Evolutionary conservation across 352 stramenopile genomes (phyloP), one percentile per base, ranked within the genome.

Genomic region (Phytopythium aichiense): DNA sequence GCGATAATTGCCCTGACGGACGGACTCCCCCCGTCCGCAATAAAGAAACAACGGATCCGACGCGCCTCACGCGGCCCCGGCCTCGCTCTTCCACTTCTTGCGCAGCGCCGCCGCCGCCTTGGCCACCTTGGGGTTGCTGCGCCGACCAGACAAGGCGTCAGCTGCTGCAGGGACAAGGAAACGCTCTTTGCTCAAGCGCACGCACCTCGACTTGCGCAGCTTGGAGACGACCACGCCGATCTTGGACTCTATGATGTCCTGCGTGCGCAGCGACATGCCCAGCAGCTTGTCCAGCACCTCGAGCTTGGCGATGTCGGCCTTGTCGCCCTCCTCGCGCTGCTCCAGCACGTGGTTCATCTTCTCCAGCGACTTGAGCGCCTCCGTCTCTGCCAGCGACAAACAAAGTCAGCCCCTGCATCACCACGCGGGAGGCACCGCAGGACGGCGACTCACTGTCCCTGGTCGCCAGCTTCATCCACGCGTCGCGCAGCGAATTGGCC

Each of bases 241-340:
- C 70, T 92, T 89, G 30, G 85, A 89, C 25, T 84, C 77, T 51
- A 92, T 89, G 56, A 94, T 91, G 42, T 94, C 79, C 60, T 89
- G 67, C 1, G 77, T 90, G 52, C 72, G 74, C 63, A 92, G 64
- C 12, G 72, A 69, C 78, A 92, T 87, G 62, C 79, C 74, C 38
- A 77, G 66, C 8, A 92, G 73, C 62, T 83, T 74, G 50, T 92
- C 64, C 7, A 92, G 66, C 20, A 77, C 72, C 50, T 66, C 63
- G 48, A 84, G 40, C 49, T 81, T 64, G 25, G 75, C 57, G 30
- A 71, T 82, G 25, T 75, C 57, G 20, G 73, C 73, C 9, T 58
- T 50, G 22, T 69, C 67, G 6, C 81, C 72, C 15, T 73, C 62
- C 33, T 71, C 65, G 20, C 71, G 72, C 43, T 79, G 76, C 55